These are phyloP conservation scores for Brassica napus DNA, from an alignment of 345 rosid species.

Conservation along the genomic window DNA sequence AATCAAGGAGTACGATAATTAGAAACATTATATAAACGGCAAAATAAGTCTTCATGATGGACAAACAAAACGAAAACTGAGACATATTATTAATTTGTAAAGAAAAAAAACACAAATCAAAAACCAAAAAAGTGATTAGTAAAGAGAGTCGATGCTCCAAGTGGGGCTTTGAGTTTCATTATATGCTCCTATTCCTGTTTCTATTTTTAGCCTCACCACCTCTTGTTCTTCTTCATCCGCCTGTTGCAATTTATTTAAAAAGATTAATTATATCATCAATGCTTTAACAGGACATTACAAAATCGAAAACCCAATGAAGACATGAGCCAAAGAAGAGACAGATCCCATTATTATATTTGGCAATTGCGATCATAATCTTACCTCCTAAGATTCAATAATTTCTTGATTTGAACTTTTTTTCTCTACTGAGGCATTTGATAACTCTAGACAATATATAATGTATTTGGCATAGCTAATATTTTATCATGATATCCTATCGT, in stretches of 20 bases:
- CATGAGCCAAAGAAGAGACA: conserved; percentile 2
- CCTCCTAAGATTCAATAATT: conserved; percentile 11
- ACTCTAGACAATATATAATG: conserved; percentile 14
- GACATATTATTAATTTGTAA: conserved; percentile 1
- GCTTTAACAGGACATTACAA: not conserved
- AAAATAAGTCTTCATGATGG: not conserved
- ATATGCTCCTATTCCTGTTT: conserved; percentile 63
- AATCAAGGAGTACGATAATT: not conserved
- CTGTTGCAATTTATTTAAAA: conserved; percentile 29
- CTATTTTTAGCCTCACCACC: conserved; percentile 46
- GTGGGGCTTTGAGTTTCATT: conserved; percentile 61
- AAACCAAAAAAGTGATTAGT: not conserved
- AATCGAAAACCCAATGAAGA: conserved; percentile 3
- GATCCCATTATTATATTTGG: conserved; percentile 16
- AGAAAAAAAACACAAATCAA: not conserved
- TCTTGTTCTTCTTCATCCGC: conserved; percentile 74
- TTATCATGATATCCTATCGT: conserved; percentile 11
- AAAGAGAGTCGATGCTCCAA: conserved; percentile 47
- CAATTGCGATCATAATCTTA: conserved; percentile 27
- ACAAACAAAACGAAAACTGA: conserved; percentile 5
- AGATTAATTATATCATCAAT: not conserved
- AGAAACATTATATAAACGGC: not conserved
- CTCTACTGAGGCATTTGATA: not conserved
- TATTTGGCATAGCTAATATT: conserved; percentile 18
- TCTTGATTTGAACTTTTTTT: not conserved